phyloP scores from a whole-genome alignment of 192 early-diverging fungal genomes.

The Phycomyces nitens region DNA sequence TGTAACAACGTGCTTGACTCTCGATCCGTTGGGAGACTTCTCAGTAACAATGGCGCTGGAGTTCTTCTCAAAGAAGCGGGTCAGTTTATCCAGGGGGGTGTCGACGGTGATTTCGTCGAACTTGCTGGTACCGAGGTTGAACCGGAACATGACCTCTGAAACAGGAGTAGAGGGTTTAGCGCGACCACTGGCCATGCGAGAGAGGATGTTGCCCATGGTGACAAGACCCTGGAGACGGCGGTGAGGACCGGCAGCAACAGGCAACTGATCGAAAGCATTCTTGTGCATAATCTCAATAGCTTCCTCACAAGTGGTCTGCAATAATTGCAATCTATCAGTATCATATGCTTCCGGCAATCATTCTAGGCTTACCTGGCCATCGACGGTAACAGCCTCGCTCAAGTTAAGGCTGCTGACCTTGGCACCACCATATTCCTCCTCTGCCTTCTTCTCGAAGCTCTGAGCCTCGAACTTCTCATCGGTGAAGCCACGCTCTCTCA shows the following conservation, averaged over 20 bases:
- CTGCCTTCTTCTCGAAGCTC: slow-evolving; percentile 59
- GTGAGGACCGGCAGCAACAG: slow-evolving; percentile 78
- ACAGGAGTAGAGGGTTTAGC: slow-evolving; percentile 63
- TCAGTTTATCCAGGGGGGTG: slow-evolving; percentile 79
- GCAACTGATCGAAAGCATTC: slow-evolving; percentile 93
- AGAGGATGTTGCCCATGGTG: slow-evolving; percentile 63
- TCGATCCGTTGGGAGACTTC: slow-evolving; percentile 47
- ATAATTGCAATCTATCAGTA: slow-evolving; percentile 1
- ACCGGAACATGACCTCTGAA: slow-evolving; percentile 77
- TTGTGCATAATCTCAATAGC: slow-evolving; percentile 87
- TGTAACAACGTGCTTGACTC: slow-evolving; percentile 84
- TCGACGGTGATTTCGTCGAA: slow-evolving; percentile 86
- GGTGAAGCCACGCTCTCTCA: slow-evolving; percentile 84
- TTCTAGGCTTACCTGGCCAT: slow-evolving; percentile 43
- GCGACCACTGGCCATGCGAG: slow-evolving; percentile 69
- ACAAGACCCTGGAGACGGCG: slow-evolving; percentile 73
- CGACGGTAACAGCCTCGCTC: slow-evolving; percentile 82
- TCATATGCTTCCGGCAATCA: background rate
- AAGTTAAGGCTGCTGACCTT: slow-evolving; percentile 78
- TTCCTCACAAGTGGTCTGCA: slow-evolving; percentile 60
- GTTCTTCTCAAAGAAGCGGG: slow-evolving; percentile 90
- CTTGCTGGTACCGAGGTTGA: slow-evolving; percentile 57
- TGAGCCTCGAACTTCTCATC: slow-evolving; percentile 71
- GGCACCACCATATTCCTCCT: slow-evolving; percentile 77
- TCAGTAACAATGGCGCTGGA: slow-evolving; percentile 86